Evolutionary conservation across 306 rosid species (phyloP).

Genomic region (cucumber (Cucumis sativus)): Cucumber_9930_V3 NC_026660.2:23028001-23028500

Average conservation of each 20-base stretch:
- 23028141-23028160: constrained; percentile 19
- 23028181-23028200: constrained; percentile 57
- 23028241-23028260: constrained; percentile 57
- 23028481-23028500: constrained; percentile 10
- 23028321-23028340: neutral
- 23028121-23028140: neutral
- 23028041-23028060: constrained; percentile 70
- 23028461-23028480: constrained; percentile 74
- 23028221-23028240: constrained; percentile 81
- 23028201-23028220: constrained; percentile 81
- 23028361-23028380: neutral
- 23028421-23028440: constrained; percentile 55
- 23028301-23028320: neutral
- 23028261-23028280: constrained; percentile 3
- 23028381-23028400: neutral
- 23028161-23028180: constrained; percentile 63
- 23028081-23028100: neutral
- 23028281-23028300: neutral
- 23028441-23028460: constrained; percentile 86
- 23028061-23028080: neutral
- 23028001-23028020: constrained; percentile 58
- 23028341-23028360: neutral
- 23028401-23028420: constrained; percentile 71
- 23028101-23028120: neutral
- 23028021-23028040: constrained; percentile 70